Conservation (phyloP, 164 flowering plant genomes). For the Berberis vulgaris region DNA sequence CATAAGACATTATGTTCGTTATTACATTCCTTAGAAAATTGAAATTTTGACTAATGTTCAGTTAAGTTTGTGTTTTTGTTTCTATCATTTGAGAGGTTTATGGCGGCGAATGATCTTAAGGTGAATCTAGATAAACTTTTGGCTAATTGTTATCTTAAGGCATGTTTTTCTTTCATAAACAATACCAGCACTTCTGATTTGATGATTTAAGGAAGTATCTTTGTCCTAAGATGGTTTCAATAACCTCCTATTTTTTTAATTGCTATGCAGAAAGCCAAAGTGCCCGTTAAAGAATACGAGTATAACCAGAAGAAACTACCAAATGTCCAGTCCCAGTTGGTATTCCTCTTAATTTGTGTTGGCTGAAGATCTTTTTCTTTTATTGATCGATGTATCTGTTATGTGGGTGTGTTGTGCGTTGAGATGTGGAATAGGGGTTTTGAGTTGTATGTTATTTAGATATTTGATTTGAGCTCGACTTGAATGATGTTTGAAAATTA, state of each 20-base stretch:
- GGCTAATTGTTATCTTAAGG: constrained; percentile 63
- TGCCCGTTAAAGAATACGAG: constrained; percentile 80
- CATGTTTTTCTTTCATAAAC: constrained; percentile 11
- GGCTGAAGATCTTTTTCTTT: neutral
- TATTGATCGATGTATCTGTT: neutral
- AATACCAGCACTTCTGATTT: neutral
- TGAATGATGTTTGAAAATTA: neutral
- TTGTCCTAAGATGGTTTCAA: neutral
- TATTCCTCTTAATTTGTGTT: constrained; percentile 12
- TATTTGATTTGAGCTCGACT: neutral
- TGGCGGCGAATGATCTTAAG: neutral
- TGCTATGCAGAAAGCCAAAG: constrained; percentile 60
- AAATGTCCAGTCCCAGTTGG: constrained; percentile 82
- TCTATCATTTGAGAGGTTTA: neutral
- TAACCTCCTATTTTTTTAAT: neutral
- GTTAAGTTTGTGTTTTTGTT: too few relatives aligned
- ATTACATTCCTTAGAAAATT: too few relatives aligned
- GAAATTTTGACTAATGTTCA: too few relatives aligned
- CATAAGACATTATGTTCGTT: too few relatives aligned
- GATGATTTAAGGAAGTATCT: neutral
- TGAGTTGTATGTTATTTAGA: neutral
- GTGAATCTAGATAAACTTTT: neutral
- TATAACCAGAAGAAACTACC: constrained; percentile 58
- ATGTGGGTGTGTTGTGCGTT: too few relatives aligned
- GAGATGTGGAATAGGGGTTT: neutral